Evolutionary conservation across 2,329 filamentous ascomycete species (phyloP), one percentile per base, ranked within the genome.

Genomic region (Didymella segeticola): DNA sequence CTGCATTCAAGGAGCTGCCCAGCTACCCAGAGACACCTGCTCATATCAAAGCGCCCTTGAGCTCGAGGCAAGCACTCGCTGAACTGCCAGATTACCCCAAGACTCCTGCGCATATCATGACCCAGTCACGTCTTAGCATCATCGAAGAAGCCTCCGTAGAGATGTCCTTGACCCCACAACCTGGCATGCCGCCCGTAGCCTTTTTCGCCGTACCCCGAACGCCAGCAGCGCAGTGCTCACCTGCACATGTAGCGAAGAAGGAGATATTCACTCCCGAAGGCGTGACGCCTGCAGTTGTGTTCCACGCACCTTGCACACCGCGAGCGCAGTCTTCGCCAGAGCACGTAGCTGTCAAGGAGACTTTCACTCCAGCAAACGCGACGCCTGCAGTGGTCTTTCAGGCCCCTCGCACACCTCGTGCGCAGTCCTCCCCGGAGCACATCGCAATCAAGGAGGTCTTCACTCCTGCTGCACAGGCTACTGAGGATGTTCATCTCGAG

Each of bases 11-110:
- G 7, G 64, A 68, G 55, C 51, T 69, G n/a, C 63, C 64, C 7
- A 59, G 38, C 23, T 65, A 65, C 19, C 64, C 64, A 11, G 61
- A 66, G 49, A 66, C 63, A 7, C 64, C 64, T 38, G 57, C 53
- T 33, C 63, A 66, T 20, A 64, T 66, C 41, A 49, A 34, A 19
- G 62, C 62, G 19, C 61, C 64, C 1, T 47, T 67, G 26, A 61
- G 52, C 39, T 60, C 60, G 17, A 55, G 46, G 17, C 56, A 62
- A 17, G 64, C 62, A 45, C 51, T 68, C n/a, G 58, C 55, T 49
- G 64, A 68, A 36, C 49, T 68, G 3, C 63, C 66, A 3, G 48
- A 53, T 12, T 54, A 53, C 12, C 57, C 53, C n/a, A 54, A 54
- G 30, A 55, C 54, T 14, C 54, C 57, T 6, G 51, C 50, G 15